These are phyloP conservation scores for Axilococcus clingmanii DNA, from an alignment of 139 green algal species.

Conservation along the genomic window DNA sequence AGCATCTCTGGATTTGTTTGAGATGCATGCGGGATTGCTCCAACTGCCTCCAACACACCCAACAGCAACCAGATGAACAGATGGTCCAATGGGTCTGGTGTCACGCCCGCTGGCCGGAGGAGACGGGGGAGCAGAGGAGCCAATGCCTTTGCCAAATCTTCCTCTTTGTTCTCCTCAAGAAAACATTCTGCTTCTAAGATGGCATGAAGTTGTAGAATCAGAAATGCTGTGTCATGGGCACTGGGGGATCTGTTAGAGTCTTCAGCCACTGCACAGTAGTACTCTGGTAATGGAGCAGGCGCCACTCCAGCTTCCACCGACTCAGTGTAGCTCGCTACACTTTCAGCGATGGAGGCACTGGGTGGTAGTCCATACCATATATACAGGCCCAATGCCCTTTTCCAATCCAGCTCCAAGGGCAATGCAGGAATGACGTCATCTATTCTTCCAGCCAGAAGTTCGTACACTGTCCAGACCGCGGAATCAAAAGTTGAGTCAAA, in stretches of 20 bases:
- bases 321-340: constrained; percentile 5
- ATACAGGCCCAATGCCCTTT: constrained; percentile 60
- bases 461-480: constrained; percentile 39
- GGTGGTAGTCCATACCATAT: constrained; percentile 42
- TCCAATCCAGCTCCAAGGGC: constrained; percentile 64
- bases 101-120: constrained; percentile 28
- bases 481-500: constrained; percentile 28
- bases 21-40: constrained; percentile 11
- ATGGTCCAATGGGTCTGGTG: constrained; percentile 55
- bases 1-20: not conserved
- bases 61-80: constrained; percentile 50
- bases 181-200: constrained; percentile 4
- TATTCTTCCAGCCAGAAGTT: constrained; percentile 54
- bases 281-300: constrained; percentile 31
- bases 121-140: constrained; percentile 14
- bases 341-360: constrained; percentile 5
- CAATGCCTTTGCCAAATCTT: constrained; percentile 1
- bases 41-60: constrained; percentile 38
- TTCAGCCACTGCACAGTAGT: constrained; percentile 6
- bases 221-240: constrained; percentile 46
- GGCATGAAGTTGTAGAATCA: constrained; percentile 54
- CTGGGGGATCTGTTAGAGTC: not conserved
- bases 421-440: constrained; percentile 19
- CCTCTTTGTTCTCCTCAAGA: constrained; percentile 1
- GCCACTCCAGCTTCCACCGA: not conserved